Percentiles rank a stretch among this genome's conserved stretches.
Conservation (phyloP, 2,329 filamentous ascomycete genomes). For the Leptographium lundbergii region DNA sequence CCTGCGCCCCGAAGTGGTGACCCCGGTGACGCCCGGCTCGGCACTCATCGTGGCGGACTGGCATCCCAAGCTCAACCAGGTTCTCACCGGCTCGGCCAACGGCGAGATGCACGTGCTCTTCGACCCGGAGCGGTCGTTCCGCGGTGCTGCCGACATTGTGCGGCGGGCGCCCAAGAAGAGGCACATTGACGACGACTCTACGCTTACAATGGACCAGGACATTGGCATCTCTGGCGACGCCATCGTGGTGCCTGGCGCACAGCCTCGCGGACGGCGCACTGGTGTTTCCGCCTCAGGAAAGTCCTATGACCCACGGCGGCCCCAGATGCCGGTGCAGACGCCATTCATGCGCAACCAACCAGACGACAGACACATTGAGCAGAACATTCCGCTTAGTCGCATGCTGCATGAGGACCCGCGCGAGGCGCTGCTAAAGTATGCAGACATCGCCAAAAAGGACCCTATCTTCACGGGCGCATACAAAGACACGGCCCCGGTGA, state of each 20-base stretch:
- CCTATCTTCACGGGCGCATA: slow-evolving; percentile 91
- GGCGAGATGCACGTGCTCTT: slow-evolving; percentile 83
- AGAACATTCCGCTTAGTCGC: slow-evolving; percentile 76
- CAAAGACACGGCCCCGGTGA: slow-evolving; percentile 82
- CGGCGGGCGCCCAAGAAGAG: slow-evolving; percentile 87
- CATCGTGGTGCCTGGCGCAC: slow-evolving; percentile 57
- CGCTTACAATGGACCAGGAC: slow-evolving; percentile 71
- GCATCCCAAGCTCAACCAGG: slow-evolving; percentile 94
- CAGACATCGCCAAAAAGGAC: slow-evolving; percentile 82
- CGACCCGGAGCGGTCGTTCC: slow-evolving; percentile 68
- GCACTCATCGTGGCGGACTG: slow-evolving; percentile 76
- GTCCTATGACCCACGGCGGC: slow-evolving; percentile 65
- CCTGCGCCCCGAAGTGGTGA: slow-evolving; percentile 69
- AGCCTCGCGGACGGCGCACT: slow-evolving; percentile 37
- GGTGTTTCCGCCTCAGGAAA: slow-evolving; percentile 69
- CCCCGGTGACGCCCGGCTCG: slow-evolving; percentile 74
- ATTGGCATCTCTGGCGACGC: slow-evolving; percentile 73
- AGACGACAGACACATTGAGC: slow-evolving; percentile 76
- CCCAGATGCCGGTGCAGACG: slow-evolving; percentile 72
- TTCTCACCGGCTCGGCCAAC: slow-evolving; percentile 86
- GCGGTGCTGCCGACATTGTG: slow-evolving; percentile 80
- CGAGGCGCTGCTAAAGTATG: slow-evolving; percentile 89
- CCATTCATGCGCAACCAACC: slow-evolving; percentile 86
- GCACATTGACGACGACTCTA: slow-evolving; percentile 87
- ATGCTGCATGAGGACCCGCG: slow-evolving; percentile 96